phyloP scores from a whole-genome alignment of 352 stramenopile genomes.

The Pseudoperonospora humuli region DNA sequence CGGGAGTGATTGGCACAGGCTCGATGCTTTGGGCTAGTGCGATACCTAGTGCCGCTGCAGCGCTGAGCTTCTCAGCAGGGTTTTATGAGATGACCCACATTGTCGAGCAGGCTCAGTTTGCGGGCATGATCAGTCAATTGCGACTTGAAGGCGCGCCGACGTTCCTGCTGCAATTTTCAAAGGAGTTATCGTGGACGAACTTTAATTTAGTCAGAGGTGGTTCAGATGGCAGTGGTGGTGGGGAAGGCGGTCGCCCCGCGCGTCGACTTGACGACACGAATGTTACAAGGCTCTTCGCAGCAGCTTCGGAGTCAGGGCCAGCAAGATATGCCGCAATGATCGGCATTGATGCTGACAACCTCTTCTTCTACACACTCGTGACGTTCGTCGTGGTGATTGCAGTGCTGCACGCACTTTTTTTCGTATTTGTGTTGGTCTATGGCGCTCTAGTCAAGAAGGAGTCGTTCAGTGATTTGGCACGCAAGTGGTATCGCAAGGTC shows the following conservation, averaged over 20 bases:
- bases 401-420: slow-evolving; percentile 49
- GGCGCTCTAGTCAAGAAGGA: slow-evolving; percentile 48
- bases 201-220: slow-evolving; percentile 67
- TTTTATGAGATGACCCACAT: slow-evolving; percentile 86
- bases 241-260: not conserved
- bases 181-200: slow-evolving; percentile 80
- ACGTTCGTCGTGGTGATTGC: slow-evolving; percentile 52
- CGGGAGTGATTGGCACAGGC: slow-evolving; percentile 36
- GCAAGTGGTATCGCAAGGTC: slow-evolving; percentile 76
- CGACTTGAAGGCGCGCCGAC: slow-evolving; percentile 58
- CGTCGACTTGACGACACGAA: slow-evolving; percentile 29
- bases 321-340: slow-evolving; percentile 64
- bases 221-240: slow-evolving; percentile 5
- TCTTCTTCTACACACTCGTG: slow-evolving; percentile 81
- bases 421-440: slow-evolving; percentile 49
- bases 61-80: slow-evolving; percentile 50
- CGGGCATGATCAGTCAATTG: slow-evolving; percentile 77
- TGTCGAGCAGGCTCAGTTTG: slow-evolving; percentile 80
- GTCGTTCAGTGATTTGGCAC: slow-evolving; percentile 42
- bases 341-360: slow-evolving; percentile 45
- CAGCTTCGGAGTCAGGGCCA: slow-evolving; percentile 44
- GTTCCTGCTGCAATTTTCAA: slow-evolving; percentile 78
- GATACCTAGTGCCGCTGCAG: slow-evolving; percentile 52
- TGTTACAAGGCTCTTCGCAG: slow-evolving; percentile 17
- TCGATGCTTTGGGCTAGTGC: slow-evolving; percentile 71